Evolutionary conservation across 148 eudicot genomes (phyloP).

Genomic region (Amaranthus cruentus): DNA sequence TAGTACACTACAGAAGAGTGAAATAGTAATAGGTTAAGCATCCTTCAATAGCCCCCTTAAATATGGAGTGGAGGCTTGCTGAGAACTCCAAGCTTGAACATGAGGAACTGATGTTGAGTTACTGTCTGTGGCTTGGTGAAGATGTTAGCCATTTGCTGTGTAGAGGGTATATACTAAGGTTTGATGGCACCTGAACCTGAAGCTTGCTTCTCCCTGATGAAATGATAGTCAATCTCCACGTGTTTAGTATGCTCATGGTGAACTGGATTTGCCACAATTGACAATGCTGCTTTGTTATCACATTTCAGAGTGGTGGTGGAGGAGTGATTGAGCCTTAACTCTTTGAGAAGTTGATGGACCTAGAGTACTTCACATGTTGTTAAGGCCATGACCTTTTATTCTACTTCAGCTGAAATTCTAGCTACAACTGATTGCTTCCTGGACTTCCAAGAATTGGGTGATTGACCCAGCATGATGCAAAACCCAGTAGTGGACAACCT

Average conservation of each 20-base stretch:
- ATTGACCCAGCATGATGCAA: neutral
- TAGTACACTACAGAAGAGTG: too few species aligned
- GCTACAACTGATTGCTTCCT: neutral
- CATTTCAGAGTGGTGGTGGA: neutral
- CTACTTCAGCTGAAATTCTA: too few species aligned
- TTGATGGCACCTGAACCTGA: too few species aligned
- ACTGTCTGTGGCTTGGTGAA: too few species aligned
- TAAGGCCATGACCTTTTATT: too few species aligned
- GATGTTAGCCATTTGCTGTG: too few species aligned
- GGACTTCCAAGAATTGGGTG: neutral
- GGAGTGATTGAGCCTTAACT: neutral
- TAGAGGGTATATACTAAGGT: too few species aligned
- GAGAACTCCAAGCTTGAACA: too few species aligned
- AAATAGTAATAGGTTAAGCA: too few species aligned
- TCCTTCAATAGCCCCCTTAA: too few species aligned
- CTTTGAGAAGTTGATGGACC: neutral
- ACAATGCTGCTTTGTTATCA: constrained; percentile 1
- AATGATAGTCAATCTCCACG: neutral
- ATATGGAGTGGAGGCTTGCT: too few species aligned
- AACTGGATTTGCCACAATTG: neutral
- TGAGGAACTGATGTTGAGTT: too few species aligned
- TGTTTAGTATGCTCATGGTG: constrained; percentile 10
- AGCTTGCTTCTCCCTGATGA: neutral
- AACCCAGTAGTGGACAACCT: neutral
- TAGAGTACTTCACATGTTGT: neutral